Base-by-base conservation (phyloP, 2,329 filamentous ascomycete species). In the Ophiostoma tasmaniense region DNA sequence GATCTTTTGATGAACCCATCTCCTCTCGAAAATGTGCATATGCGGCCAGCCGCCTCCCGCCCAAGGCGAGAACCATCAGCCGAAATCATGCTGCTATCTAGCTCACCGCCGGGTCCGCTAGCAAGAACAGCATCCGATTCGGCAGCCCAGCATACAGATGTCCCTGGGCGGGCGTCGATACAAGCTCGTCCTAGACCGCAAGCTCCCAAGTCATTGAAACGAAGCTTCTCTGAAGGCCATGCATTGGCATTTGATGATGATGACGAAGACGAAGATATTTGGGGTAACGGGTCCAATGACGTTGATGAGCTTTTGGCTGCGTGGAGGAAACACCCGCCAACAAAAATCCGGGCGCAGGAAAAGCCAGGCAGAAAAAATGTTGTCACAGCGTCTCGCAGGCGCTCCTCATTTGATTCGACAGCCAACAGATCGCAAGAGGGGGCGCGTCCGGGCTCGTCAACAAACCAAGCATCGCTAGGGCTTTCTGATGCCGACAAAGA, bases 401-500 rank as follows among this genome's bases (percentile, higher is more conserved):
- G 59, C 7, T 62, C 59, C 5, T 62, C 59, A 35, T 33, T 62
- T 7, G 59, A 35, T 35, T 20, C 30, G 11, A 35, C 59, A 8
- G 28, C 28, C 17, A 35, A 30, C 30, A 35, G 30, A n/a, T 30
- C 59, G 20, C 13, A 20, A 37, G 59, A 20, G 3, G 28, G 50
- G n/a, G 50, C 50, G 22, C 50, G n/a, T 4, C n/a, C n/a, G 2
- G 22, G 20, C 2, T 11, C 62, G 67, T 28, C 35, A 52, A 45
- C n/a, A 66, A 65, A 45, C 42, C 17, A 67, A 35, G 25, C 37
- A 22, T 11, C 10, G 65, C n/a, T 37, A 17, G 71, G 72, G 7
- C 71, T 70, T 10, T 72, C 62, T 69, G 74, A 69, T 13, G 73
- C 8, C n/a, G 71, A 66, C 70, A 71, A 67, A 66, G n/a, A 61